Evolutionary conservation across 108 stramenopile genomes (phyloP).

Genomic region (Asterionellopsis glacialis): DNA sequence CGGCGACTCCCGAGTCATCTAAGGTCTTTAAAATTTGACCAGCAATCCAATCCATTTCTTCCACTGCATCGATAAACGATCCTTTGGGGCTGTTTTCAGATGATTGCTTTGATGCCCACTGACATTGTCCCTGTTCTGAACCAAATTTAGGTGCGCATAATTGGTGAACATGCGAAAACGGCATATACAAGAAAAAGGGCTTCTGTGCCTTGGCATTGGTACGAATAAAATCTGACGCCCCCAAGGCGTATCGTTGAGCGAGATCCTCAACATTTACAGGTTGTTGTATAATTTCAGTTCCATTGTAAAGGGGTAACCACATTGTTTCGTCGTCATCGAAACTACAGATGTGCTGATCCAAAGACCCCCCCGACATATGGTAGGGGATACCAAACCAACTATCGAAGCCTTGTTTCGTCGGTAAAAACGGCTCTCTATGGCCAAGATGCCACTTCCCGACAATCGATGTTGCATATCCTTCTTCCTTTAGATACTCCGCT

Average conservation of each 20-base stretch:
- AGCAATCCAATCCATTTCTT: constrained; percentile 71
- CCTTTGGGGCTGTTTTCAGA: background rate
- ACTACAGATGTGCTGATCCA: constrained; percentile 55
- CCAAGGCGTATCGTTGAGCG: constrained; percentile 33
- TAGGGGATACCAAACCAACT: constrained; percentile 74
- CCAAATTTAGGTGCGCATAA: constrained; percentile 50
- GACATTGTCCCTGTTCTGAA: constrained; percentile 38
- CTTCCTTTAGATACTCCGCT: constrained; percentile 40
- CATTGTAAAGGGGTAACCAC: constrained; percentile 63
- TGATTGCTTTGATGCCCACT: constrained; percentile 41
- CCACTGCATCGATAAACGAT: constrained; percentile 55
- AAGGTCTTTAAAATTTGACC: constrained; percentile 34
- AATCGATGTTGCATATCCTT: constrained; percentile 65
- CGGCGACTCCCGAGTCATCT: constrained; percentile 14
- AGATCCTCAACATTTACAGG: constrained; percentile 44
- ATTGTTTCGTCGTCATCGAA: constrained; percentile 37
- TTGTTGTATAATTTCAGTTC: constrained; percentile 47
- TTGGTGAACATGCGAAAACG: constrained; percentile 69
- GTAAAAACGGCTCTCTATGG: constrained; percentile 42
- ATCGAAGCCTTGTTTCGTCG: constrained; percentile 77
- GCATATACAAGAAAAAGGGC: constrained; percentile 63
- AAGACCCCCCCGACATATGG: constrained; percentile 62
- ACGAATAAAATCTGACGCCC: constrained; percentile 29
- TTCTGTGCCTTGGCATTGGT: constrained; percentile 5
- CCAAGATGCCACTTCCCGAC: constrained; percentile 86